These are phyloP conservation scores for Jasminum sambac DNA, from an alignment of 257 asterid genomes.

Conservation along the genomic window DNA sequence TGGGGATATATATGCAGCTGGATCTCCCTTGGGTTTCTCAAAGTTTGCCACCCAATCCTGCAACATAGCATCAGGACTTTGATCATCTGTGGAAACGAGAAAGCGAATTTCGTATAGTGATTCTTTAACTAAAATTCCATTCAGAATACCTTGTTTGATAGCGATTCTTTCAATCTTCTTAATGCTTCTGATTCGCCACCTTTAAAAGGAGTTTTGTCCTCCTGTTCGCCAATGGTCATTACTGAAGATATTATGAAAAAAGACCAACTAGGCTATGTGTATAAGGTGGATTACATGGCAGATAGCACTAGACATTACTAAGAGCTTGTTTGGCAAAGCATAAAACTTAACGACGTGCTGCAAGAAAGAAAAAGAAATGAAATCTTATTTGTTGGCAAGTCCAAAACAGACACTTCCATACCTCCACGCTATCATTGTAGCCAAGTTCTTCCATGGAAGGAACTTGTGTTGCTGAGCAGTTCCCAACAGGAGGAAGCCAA, in stretches of 20 bases:
- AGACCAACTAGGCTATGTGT: not conserved
- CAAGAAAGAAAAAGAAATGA: constrained; percentile 5
- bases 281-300: not conserved
- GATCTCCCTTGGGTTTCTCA: constrained; percentile 98
- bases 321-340: too few species aligned
- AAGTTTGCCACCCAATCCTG: constrained; percentile 93
- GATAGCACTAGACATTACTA: not conserved
- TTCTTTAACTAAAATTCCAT: not conserved
- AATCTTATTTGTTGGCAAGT: not conserved
- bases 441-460: constrained; percentile 80
- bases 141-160: constrained; percentile 59
- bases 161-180: constrained; percentile 67
- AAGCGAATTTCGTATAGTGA: constrained; percentile 16
- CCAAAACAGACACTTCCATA: constrained; percentile 22
- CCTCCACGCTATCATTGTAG: constrained; percentile 64
- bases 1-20: constrained; percentile 80
- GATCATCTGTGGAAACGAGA: not conserved
- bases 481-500: constrained; percentile 72
- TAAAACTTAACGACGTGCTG: too few species aligned
- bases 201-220: constrained; percentile 65
- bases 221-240: constrained; percentile 44
- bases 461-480: constrained; percentile 50
- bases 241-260: constrained; percentile 17
- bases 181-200: constrained; percentile 98
- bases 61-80: constrained; percentile 24